Base-by-base conservation (phyloP, 345 rosid genomes). In the Trapa incisa region DNA sequence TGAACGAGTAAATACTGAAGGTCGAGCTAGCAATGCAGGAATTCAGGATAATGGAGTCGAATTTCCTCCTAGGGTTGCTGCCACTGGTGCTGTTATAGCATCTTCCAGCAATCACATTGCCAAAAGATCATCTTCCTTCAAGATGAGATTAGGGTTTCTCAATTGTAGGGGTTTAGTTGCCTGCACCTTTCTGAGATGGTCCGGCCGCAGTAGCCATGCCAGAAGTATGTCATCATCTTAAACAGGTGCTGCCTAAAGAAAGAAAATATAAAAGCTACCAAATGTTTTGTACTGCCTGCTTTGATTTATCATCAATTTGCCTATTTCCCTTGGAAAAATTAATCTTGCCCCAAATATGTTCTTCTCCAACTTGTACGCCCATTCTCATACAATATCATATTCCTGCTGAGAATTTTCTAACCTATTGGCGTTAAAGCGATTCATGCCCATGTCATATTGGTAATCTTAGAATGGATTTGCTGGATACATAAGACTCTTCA, bases 161-260 rank as follows among this genome's bases (percentile, higher is more conserved):
- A 76, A 86, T 35, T 87, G 96, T 70, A 86, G 84, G 75, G 76
- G 83, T 82, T 61, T 89, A 37, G 96, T 80, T 42, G 86, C 96
- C 76, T 92, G 96, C 84, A 83, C 91, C 61, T 78, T 86, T 74
- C 82, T 96, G 69, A 83, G 83, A 74, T 81, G 90, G 76, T 78
- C 77, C 48, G 71, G 81, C 65, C 80, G 87, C 66, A 68, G 74
- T 73, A 68, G 74, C 73, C 75, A 80, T 67, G 78, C 86, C 53
- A 74, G 79, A 70, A 72, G 75, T 72, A 74, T 68, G 47, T 68
- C 63, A 33, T 58, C 63, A 33, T 58, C 63, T 32, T 58, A 58
- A 58, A 58, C 63, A 58, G 63, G 63, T 58, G 32, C 38, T 32
- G 15, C 16, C 63, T 13, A 9, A 54, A 54, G 6, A 33, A 58